Evolutionary conservation across 345 rosid genomes (phyloP), one percentile per base, ranked within the genome.

Genomic region (Xanthoceras sorbifolium): DNA sequence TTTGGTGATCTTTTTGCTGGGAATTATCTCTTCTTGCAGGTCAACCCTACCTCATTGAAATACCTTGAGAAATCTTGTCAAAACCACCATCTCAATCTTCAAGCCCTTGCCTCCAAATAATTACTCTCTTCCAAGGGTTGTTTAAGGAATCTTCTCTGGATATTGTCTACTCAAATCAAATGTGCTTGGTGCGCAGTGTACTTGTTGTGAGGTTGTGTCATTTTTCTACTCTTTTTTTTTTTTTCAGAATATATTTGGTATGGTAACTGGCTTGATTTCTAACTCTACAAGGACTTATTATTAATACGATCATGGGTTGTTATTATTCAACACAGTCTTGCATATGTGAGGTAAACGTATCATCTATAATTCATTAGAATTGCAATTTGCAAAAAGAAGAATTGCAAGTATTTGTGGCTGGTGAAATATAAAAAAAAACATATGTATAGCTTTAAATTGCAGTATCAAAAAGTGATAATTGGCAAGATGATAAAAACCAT

Each of bases 1-100:
- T 83, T 90, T 77, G 90, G 90, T 46, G 97, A 92, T 82, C 86
- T 92, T 36, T 90, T 92, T 80, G 89, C 92, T 75, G 97, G 92
- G 50, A 92, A 91, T 29, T 92, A 89, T 78, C 83, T 92, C 38
- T 88, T 92, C 83, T 42, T 90, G 86, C 97, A 86, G 76, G 84
- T 92, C 46, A 90, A 85, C 77, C 97, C 93, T 38, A 64, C 89
- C 71, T 81, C 91, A 42, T 73, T 88, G 31, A 88, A 84, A 76
- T 81, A 59, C 64, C 52, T 82, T 26, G 78, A 83, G 42, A 77
- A 68, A 76, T 76, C 86, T 74, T 84, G 62, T 28, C 66, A 79
- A 25, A 52, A 60, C 40, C 23, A 72, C 1, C 6, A 73, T 6
- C 82, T 23, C 31, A 2, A 38, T 26, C 69, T 63, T 20, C 34